These are phyloP conservation scores for Sanghuangporus sanghuang DNA, from an alignment of 1,284 basidiomycete species.

Conservation along the genomic window DNA sequence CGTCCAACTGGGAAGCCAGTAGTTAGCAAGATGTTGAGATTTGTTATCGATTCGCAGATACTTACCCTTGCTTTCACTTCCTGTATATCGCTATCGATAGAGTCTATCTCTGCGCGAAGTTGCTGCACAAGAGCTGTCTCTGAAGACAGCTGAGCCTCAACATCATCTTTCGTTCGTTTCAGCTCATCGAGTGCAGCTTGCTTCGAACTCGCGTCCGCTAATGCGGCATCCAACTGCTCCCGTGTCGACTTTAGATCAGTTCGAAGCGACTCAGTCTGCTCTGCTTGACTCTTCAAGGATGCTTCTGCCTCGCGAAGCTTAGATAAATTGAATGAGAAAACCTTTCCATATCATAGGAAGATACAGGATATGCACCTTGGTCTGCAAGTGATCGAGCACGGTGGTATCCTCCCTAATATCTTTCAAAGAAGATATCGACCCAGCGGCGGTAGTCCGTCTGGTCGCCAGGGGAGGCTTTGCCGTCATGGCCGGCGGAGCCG, in stretches of 20 bases:
- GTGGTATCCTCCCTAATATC: slow-evolving; percentile 62
- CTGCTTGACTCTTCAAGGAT: slow-evolving; percentile 47
- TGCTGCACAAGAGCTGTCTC: slow-evolving; percentile 38
- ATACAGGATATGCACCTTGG: slow-evolving; percentile 41
- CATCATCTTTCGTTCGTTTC: slow-evolving; percentile 41
- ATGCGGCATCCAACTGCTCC: slow-evolving; percentile 42
- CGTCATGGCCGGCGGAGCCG: slow-evolving; percentile 24
- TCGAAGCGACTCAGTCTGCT: slow-evolving; percentile 46
- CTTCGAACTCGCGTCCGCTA: slow-evolving; percentile 45
- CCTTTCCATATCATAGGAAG: background rate
- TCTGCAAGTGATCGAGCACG: slow-evolving; percentile 50
- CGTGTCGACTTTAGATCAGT: slow-evolving; percentile 45
- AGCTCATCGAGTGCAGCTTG: slow-evolving; percentile 38
- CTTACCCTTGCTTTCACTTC: slow-evolving; percentile 24
- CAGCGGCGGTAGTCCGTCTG: slow-evolving; percentile 35
- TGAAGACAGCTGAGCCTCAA: slow-evolving; percentile 44
- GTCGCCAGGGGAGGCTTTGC: slow-evolving; percentile 26
- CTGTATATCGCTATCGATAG: slow-evolving; percentile 33
- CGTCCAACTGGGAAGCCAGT: slow-evolving; percentile 40
- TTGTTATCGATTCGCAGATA: no score
- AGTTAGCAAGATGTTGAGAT: background rate
- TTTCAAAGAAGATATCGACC: slow-evolving; percentile 64
- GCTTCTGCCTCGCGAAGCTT: slow-evolving; percentile 56
- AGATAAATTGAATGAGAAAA: slow-evolving; percentile 9
- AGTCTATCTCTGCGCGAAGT: slow-evolving; percentile 36